A percentile compares a stretch with the other conserved stretches of the same genome.
These are phyloP conservation scores for Hemileia vastatrix DNA, from an alignment of 1,284 basidiomycete genomes.

Conservation along the genomic window DNA sequence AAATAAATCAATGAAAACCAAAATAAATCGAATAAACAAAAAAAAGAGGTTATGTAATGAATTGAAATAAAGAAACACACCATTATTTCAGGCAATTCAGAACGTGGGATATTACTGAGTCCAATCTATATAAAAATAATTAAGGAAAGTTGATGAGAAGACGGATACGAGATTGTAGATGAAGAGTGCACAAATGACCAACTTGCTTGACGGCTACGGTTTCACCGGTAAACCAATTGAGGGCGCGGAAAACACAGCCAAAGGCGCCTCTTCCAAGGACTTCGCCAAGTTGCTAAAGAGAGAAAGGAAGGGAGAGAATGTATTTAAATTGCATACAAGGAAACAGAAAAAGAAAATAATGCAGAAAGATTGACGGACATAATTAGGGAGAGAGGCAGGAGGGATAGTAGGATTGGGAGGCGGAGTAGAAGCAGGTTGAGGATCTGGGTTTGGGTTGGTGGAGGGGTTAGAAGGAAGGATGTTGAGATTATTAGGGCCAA, in stretches of 20 bases:
- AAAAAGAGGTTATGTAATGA: not conserved
- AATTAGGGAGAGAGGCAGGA: constrained; percentile 22
- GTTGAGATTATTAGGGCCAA: no score
- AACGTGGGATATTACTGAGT: constrained; percentile 80
- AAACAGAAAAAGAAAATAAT: not conserved
- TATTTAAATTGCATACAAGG: no score
- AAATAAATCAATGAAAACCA: not conserved
- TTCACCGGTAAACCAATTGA: constrained; percentile 94
- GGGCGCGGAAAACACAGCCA: constrained; percentile 51
- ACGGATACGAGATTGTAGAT: not conserved
- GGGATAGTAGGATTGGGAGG: constrained; percentile 1
- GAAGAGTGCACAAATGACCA: constrained; percentile 38
- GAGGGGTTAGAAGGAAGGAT: no score
- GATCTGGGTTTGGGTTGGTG: no score
- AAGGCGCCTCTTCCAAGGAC: constrained; percentile 42
- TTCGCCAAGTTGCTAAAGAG: constrained; percentile 34
- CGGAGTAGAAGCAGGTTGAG: not conserved
- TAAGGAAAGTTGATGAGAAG: constrained; percentile 3
- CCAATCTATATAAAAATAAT: constrained; percentile 45
- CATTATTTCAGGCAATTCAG: constrained; percentile 93
- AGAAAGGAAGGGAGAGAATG: not conserved
- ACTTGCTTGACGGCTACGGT: constrained; percentile 94
- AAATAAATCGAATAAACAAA: not conserved
- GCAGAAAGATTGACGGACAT: constrained; percentile 7
- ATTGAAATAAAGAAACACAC: constrained; percentile 54